A percentile compares a stretch with the other conserved stretches of the same genome.
phyloP scores from a whole-genome alignment of 306 rosid species.

The Cucurbita maxima region DNA sequence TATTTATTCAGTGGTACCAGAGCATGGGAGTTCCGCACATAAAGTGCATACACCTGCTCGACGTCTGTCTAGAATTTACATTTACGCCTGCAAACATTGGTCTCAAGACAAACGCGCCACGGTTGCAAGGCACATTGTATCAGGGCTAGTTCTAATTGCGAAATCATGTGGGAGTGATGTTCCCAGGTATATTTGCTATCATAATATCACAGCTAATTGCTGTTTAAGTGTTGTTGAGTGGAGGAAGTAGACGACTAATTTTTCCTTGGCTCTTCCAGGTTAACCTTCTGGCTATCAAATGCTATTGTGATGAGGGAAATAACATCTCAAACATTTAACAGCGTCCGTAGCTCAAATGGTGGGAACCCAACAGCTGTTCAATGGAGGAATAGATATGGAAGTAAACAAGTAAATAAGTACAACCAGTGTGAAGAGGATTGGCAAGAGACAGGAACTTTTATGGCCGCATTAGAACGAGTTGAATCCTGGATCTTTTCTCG shows the following conservation, averaged over 20 bases:
- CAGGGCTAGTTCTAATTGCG: conserved; percentile 81
- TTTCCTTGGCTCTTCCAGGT: conserved; percentile 29
- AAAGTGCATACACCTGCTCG: conserved; percentile 98
- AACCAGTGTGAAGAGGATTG: conserved; percentile 48
- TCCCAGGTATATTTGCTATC: conserved; percentile 42
- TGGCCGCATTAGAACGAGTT: conserved; percentile 55
- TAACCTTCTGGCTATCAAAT: conserved; percentile 91
- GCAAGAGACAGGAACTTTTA: conserved; percentile 90
- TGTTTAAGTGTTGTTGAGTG: conserved; percentile 2
- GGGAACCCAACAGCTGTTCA: conserved; percentile 29
- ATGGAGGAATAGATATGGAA: conserved; percentile 39
- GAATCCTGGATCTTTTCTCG: conserved; percentile 98
- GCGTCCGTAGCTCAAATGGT: conserved; percentile 38
- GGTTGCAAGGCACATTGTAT: conserved; percentile 59
- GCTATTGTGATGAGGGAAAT: conserved; percentile 69
- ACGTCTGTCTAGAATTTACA: conserved; percentile 80
- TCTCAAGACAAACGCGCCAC: conserved; percentile 48
- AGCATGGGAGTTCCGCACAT: conserved; percentile 95
- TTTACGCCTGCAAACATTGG: conserved; percentile 84
- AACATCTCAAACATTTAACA: conserved; percentile 58
- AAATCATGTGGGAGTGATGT: conserved; percentile 95
- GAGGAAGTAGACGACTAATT: conserved; percentile 8
- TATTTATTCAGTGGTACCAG: conserved; percentile 78
- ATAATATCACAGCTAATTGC: not conserved
- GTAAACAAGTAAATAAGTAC: conserved; percentile 36